Evolutionary conservation across 176 grass and related monocot species (phyloP).

Genomic region (Oryza meridionalis): DNA sequence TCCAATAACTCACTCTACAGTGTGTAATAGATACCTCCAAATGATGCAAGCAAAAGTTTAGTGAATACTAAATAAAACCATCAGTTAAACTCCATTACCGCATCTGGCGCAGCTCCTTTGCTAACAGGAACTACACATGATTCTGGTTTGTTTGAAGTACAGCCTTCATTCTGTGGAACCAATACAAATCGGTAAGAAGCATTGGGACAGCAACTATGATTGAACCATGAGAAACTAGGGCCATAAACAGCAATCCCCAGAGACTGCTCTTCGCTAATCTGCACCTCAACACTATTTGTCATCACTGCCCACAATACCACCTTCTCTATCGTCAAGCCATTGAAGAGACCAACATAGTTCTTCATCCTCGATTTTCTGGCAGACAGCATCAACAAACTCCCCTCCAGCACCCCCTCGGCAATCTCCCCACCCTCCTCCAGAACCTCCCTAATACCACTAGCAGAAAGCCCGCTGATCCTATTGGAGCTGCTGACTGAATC

Average conservation of each 20-base stretch:
- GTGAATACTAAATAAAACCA: constrained; percentile 15
- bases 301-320: constrained; percentile 69
- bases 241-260: constrained; percentile 77
- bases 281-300: constrained; percentile 78
- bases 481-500: not conserved
- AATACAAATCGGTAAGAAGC: constrained; percentile 69
- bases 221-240: constrained; percentile 88
- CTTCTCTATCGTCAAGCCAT: constrained; percentile 42
- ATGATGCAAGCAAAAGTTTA: constrained; percentile 24
- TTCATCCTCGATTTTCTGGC: constrained; percentile 45
- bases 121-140: constrained; percentile 44
- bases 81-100: constrained; percentile 46
- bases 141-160: constrained; percentile 26
- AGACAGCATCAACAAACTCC: constrained; percentile 59
- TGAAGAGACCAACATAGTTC: not conserved
- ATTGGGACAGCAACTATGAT: constrained; percentile 85
- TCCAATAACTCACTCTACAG: constrained; percentile 2
- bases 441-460: constrained; percentile 53
- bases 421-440: constrained; percentile 55
- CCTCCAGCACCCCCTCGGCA: constrained; percentile 58
- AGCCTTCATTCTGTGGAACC: constrained; percentile 18
- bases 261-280: constrained; percentile 53
- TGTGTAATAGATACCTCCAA: constrained; percentile 9
- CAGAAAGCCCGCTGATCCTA: constrained; percentile 70
- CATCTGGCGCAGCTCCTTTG: constrained; percentile 32